Evolutionary conservation across 495 filamentous ascomycete species (phyloP).

Genomic region (Hyaloscypha bicolor): DNA sequence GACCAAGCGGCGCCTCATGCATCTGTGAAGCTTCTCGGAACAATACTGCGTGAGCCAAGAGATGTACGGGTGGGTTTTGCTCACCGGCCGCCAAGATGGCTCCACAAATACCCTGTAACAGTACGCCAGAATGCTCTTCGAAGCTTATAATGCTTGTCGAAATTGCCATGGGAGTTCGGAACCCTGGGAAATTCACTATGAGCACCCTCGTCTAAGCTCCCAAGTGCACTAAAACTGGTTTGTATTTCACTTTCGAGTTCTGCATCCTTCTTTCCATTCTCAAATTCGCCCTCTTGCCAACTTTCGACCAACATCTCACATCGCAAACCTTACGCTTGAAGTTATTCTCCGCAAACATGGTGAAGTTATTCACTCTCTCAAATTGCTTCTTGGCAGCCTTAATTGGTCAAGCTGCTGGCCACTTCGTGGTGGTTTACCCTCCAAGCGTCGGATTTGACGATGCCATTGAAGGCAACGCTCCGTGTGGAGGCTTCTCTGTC

Average conservation of each 20-base stretch:
- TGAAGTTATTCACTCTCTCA: neutral
- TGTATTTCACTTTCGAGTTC: neutral
- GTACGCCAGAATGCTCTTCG: neutral
- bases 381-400: neutral
- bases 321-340: neutral
- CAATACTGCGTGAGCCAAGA: neutral
- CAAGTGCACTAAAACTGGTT: neutral
- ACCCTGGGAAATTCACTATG: neutral
- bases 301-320: neutral
- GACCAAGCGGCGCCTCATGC: neutral
- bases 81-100: neutral
- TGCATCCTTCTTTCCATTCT: neutral
- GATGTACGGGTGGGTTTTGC: neutral
- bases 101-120: neutral
- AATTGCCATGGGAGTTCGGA: neutral
- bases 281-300: neutral
- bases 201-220: neutral
- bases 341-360: neutral
- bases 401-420: constrained; percentile 23
- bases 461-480: constrained; percentile 38
- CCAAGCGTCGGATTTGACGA: constrained; percentile 50
- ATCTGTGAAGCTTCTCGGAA: neutral
- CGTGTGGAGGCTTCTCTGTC: constrained; percentile 50
- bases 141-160: neutral
- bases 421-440: constrained; percentile 42